A percentile compares a stretch with the other conserved stretches of the same genome.
Evolutionary conservation across 495 filamentous ascomycete genomes (phyloP).

Genomic region (Corynascus novoguineensis): DNA sequence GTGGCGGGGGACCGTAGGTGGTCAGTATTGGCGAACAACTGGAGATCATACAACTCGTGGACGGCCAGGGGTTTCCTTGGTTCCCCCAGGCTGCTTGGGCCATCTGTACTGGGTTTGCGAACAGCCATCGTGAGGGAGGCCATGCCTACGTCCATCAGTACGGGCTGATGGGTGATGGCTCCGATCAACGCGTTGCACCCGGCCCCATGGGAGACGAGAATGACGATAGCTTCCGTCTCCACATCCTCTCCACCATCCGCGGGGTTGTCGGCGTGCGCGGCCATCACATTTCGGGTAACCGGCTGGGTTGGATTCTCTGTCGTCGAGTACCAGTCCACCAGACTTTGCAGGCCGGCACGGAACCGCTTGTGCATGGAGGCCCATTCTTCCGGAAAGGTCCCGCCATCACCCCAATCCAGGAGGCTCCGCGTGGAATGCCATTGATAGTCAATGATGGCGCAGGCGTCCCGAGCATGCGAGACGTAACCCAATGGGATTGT

Average conservation of each 20-base stretch:
- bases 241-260: constrained; percentile 42
- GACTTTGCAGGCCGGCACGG: constrained; percentile 62
- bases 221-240: constrained; percentile 69
- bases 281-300: constrained; percentile 34
- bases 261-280: constrained; percentile 19
- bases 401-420: constrained; percentile 77
- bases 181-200: constrained; percentile 95
- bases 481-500: constrained; percentile 85
- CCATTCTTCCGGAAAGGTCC: constrained; percentile 91
- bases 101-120: constrained; percentile 47
- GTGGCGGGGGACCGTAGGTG: constrained; percentile 58
- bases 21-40: constrained; percentile 70
- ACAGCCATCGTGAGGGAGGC: constrained; percentile 88
- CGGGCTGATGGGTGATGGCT: constrained; percentile 79
- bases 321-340: constrained; percentile 74
- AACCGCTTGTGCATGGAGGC: constrained; percentile 88
- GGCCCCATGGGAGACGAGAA: constrained; percentile 94
- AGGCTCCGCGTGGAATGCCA: constrained; percentile 87
- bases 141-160: constrained; percentile 81
- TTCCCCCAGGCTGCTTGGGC: constrained; percentile 23
- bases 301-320: constrained; percentile 46
- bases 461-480: constrained; percentile 85
- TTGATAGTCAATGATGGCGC: constrained; percentile 78
- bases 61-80: constrained; percentile 34
- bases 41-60: constrained; percentile 69